phyloP scores from a whole-genome alignment of 177 flowering plant genomes.

The Tripterygium wilfordii region DNA sequence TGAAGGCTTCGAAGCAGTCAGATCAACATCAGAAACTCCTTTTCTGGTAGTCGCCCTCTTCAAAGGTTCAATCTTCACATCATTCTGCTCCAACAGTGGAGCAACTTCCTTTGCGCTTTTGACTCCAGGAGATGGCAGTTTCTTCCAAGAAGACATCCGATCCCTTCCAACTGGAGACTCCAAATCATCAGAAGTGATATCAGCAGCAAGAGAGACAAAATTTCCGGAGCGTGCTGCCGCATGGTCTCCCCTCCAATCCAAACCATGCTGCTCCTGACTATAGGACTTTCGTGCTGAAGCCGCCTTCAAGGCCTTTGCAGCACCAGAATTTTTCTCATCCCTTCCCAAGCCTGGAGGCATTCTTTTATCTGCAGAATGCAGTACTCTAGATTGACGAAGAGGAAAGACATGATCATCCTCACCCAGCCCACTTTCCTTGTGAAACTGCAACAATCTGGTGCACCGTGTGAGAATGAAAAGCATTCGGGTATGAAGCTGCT shows the following conservation, averaged over 20 bases:
- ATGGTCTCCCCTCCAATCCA: conserved; percentile 54
- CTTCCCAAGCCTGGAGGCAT: conserved; percentile 40
- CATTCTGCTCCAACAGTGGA: conserved; percentile 30
- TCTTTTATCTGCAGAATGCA: conserved; percentile 63
- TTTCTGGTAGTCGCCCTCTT: conserved; percentile 18
- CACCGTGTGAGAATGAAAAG: conserved; percentile 98
- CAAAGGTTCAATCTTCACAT: conserved; percentile 30
- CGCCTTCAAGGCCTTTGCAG: conserved; percentile 34
- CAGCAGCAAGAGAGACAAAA: conserved; percentile 23
- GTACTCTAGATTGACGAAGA: conserved; percentile 66
- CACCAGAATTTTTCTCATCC: conserved; percentile 29
- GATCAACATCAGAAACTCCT: conserved; percentile 33
- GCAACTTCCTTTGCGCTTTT: conserved; percentile 49
- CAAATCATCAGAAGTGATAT: conserved; percentile 33
- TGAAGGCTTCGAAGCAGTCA: conserved; percentile 33
- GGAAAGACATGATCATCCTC: conserved; percentile 69
- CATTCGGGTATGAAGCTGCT: conserved; percentile 97
- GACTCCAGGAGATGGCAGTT: conserved; percentile 64
- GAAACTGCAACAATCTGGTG: conserved; percentile 93
- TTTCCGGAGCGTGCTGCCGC: conserved; percentile 21
- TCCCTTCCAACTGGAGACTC: conserved; percentile 57
- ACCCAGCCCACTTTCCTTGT: conserved; percentile 90
- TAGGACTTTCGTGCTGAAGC: conserved; percentile 56
- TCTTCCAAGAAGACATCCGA: conserved; percentile 89
- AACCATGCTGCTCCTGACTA: conserved; percentile 86